Evolutionary conservation across 371 early-diverging fungal genomes (phyloP).

Genomic region (Neoconidiobolus thromboides): DNA sequence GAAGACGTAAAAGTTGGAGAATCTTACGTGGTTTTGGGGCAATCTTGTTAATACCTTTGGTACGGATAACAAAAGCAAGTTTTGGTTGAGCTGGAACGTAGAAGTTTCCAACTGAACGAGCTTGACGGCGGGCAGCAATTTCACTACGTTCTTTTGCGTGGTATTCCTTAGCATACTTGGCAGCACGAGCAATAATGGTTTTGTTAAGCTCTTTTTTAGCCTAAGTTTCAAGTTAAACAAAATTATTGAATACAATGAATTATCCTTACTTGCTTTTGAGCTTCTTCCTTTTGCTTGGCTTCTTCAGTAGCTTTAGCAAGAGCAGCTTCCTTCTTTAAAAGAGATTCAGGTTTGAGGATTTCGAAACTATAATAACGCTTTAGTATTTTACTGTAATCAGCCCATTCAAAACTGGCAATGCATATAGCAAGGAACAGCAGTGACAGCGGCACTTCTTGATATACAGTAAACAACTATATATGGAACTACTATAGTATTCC

Average conservation of each 20-base stretch:
- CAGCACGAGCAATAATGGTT: constrained; percentile 89
- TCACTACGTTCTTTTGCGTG: constrained; percentile 66
- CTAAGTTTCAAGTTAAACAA: background rate
- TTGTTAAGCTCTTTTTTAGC: background rate
- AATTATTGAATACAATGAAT: constrained; percentile 35
- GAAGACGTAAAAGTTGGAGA: constrained; percentile 95
- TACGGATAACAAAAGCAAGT: constrained; percentile 94
- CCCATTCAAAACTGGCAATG: constrained; percentile 5
- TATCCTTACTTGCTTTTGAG: constrained; percentile 26
- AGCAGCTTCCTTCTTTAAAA: constrained; percentile 91
- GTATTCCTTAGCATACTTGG: constrained; percentile 93
- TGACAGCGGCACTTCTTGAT: constrained; percentile 6
- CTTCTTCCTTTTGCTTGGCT: background rate
- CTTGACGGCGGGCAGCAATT: constrained; percentile 78
- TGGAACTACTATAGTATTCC: too few species aligned
- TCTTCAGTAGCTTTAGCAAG: constrained; percentile 48
- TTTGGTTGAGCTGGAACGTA: constrained; percentile 94
- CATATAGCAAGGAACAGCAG: background rate
- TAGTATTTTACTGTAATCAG: background rate
- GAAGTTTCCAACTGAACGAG: constrained; percentile 78
- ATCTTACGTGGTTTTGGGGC: constrained; percentile 99
- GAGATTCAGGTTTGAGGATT: constrained; percentile 81
- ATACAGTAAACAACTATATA: background rate
- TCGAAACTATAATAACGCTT: constrained; percentile 34
- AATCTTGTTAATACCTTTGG: constrained; percentile 95